Evolutionary conservation across 139 green algal species (phyloP).

Genomic region (Volvox africanus): DNA sequence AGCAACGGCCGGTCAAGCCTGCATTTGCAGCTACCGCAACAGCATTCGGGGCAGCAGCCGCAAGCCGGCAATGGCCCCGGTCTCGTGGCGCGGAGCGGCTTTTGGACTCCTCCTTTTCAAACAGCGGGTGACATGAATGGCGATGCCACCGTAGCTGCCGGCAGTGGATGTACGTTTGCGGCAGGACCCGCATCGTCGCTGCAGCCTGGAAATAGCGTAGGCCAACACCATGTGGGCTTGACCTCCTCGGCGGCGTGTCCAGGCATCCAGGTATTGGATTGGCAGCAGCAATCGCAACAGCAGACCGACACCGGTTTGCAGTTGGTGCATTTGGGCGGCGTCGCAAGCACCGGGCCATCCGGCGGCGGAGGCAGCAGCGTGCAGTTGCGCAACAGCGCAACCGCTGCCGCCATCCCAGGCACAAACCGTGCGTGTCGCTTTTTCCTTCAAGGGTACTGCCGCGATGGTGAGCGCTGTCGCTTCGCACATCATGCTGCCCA

Average conservation of each 20-base stretch:
- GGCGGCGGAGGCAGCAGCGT: neutral
- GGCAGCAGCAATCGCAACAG: slow-evolving; percentile 4
- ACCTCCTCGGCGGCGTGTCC: neutral
- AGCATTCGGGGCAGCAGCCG: neutral
- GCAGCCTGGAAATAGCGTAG: neutral
- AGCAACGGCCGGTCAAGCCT: neutral
- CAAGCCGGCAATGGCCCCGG: neutral
- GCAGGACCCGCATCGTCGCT: neutral
- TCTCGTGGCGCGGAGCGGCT: slow-evolving; percentile 8
- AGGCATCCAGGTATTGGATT: neutral
- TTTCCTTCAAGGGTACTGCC: slow-evolving; percentile 44
- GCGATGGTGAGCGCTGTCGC: slow-evolving; percentile 42
- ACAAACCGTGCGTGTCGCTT: slow-evolving; percentile 28
- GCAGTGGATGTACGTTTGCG: neutral
- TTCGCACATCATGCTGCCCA: neutral
- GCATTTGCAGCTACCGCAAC: neutral
- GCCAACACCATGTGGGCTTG: neutral
- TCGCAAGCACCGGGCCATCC: too few relatives aligned
- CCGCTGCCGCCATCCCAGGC: neutral
- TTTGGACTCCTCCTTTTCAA: slow-evolving; percentile 45
- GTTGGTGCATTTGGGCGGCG: neutral
- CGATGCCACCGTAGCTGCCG: neutral
- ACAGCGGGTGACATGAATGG: neutral
- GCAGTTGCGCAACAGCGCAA: neutral
- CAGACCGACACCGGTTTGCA: neutral